Evolutionary conservation across 257 asterid species (phyloP).

Genomic region (Solanum bulbocastanum): DNA sequence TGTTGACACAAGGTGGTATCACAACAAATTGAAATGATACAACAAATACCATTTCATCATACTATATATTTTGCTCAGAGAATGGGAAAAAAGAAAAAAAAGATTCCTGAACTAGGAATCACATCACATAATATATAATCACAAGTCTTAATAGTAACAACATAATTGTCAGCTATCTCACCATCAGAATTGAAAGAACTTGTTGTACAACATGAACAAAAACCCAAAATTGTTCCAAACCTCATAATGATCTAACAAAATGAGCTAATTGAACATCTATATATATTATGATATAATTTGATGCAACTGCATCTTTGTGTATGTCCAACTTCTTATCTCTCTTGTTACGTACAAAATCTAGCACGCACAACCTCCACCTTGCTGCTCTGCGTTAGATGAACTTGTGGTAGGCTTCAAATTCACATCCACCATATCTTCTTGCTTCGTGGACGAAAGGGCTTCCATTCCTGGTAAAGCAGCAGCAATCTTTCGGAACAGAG

Average conservation of each 20-base stretch:
- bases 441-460: slow-evolving; percentile 31
- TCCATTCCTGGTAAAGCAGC: slow-evolving; percentile 56
- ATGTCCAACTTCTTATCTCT: background rate
- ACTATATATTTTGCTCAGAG: background rate
- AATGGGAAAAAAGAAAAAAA: background rate
- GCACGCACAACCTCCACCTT: slow-evolving; percentile 49
- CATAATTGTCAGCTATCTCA: background rate
- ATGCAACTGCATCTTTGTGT: background rate
- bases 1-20: background rate
- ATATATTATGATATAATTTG: background rate
- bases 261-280: slow-evolving; percentile 1
- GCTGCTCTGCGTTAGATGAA: slow-evolving; percentile 23
- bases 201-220: background rate
- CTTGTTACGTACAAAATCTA: slow-evolving; percentile 4
- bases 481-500: slow-evolving; percentile 50
- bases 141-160: background rate
- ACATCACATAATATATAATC: background rate
- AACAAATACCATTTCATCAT: background rate
- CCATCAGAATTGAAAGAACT: background rate
- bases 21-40: background rate
- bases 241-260: background rate
- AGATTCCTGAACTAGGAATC: background rate
- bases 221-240: background rate
- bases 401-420: slow-evolving; percentile 34
- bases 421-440: slow-evolving; percentile 50